phyloP scores from a whole-genome alignment of 768 basidiomycete species.

The Pulveroboletus frians region DNA sequence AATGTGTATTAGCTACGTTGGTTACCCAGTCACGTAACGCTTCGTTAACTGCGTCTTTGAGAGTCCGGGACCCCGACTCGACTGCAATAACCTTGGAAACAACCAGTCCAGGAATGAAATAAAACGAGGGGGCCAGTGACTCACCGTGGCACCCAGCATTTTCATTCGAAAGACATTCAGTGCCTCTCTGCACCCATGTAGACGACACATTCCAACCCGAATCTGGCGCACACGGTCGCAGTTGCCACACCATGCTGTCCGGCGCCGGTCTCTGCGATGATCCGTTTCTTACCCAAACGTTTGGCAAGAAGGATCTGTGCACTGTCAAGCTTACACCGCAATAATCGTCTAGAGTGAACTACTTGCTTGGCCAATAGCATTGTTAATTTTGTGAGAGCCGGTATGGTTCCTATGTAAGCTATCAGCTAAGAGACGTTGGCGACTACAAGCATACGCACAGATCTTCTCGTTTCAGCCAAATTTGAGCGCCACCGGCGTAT shows the following conservation, averaged over 20 bases:
- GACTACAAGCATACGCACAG: slow-evolving; percentile 43
- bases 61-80: slow-evolving; percentile 85
- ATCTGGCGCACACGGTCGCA: slow-evolving; percentile 95
- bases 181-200: slow-evolving; percentile 98
- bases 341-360: background rate
- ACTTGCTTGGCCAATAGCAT: slow-evolving; percentile 88
- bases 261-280: slow-evolving; percentile 98
- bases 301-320: slow-evolving; percentile 85
- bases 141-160: slow-evolving; percentile 91
- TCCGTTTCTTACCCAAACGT: slow-evolving; percentile 90
- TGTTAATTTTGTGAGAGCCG: slow-evolving; percentile 99
- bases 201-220: slow-evolving; percentile 90
- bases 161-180: slow-evolving; percentile 97
- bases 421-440: slow-evolving; percentile 2
- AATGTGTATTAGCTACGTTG: slow-evolving; percentile 89
- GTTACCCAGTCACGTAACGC: slow-evolving; percentile 99
- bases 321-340: background rate
- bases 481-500: slow-evolving; percentile 86
- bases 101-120: background rate
- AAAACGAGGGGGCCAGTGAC: background rate
- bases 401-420: slow-evolving; percentile 77
- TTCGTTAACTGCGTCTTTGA: slow-evolving; percentile 98
- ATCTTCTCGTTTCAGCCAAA: slow-evolving; percentile 98
- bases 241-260: slow-evolving; percentile 99
- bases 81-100: slow-evolving; percentile 79